Base-by-base conservation (phyloP, 805 yeast genomes). In the Vanderwaltozyma yarrowii region DNA sequence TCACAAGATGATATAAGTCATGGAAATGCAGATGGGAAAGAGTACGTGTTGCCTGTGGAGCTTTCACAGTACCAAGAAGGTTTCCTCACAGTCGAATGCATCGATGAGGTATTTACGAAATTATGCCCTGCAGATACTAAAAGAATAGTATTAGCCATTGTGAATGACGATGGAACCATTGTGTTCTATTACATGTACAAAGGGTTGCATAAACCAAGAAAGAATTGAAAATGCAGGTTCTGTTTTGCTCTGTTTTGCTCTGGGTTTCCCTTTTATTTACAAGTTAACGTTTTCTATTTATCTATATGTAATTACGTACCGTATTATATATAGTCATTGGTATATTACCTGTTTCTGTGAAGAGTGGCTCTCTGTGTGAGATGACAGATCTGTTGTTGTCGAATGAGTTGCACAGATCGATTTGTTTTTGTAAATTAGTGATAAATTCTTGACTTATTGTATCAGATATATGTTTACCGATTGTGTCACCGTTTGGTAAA, bases 121-220 rank as follows among this genome's bases (percentile, higher is more conserved):
- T 27, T 57, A 15, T 46, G 50, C 16, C 41, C 42, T 14, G 32
- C 42, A 2, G 33, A 38, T 2, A 39, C 76, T 0, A 58, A 56
- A 32, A 60, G 76, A 40, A 44, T 81, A 3, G 61, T 78, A 0
- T 44, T 76, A 23, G 87, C 74, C 0, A 62, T 80, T 7, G 68
- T 73, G 2, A 76, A 73, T 46, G 70, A 70, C 39, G 92, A 81
- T 52, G 79, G 85, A 2, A 77, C 87, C 0, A 67, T 78, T 15
- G 79, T 79, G n/a, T 81, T 76, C 47, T 80, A 81, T 54, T 72
- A 73, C 52, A 65, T 78, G 14, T 74, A 78, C 53, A 76, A 74
- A 47, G 88, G 88, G 4, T 58, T 80, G 9, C 74, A 68, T 25
- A 74, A 74, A 52, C 88, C 88, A 1, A 67, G 72, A 41, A 74